These are phyloP conservation scores for Apophysomyces variabilis DNA, from an alignment of 371 early-diverging fungal species.

Conservation along the genomic window DNA sequence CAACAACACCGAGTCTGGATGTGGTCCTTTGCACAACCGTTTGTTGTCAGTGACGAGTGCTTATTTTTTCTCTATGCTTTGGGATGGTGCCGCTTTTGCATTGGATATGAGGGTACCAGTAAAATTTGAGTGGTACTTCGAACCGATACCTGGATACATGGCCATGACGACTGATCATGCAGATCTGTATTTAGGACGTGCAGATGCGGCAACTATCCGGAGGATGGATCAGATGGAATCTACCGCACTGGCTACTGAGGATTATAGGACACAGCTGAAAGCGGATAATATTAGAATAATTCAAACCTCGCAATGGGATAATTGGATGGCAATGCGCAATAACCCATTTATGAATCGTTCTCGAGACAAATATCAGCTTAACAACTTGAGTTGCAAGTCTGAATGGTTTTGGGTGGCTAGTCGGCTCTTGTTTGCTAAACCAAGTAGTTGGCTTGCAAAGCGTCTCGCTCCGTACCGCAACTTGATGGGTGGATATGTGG, in stretches of 20 bases:
- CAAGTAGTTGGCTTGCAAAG: constrained; percentile 28
- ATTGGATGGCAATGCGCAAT: constrained; percentile 17
- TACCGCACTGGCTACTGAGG: constrained; percentile 14
- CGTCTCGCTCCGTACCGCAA: constrained; percentile 35
- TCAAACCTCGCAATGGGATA: constrained; percentile 12
- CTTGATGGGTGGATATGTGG: constrained; percentile 42
- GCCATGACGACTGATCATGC: constrained; percentile 37
- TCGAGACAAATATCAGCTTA: constrained; percentile 38
- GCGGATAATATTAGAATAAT: constrained; percentile 11
- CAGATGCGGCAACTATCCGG: constrained; percentile 14
- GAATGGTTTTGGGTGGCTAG: constrained; percentile 46
- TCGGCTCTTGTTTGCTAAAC: constrained; percentile 40
- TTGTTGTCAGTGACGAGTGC: constrained; percentile 32
- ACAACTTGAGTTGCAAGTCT: constrained; percentile 23
- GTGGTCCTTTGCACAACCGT: constrained; percentile 41
- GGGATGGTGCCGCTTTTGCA: constrained; percentile 46
- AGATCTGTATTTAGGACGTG: constrained; percentile 28
- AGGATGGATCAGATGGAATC: constrained; percentile 16
- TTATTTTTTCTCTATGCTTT: constrained; percentile 47
- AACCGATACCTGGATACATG: constrained; percentile 35
- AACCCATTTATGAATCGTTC: constrained; percentile 26
- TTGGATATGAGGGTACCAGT: constrained; percentile 38
- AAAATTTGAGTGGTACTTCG: constrained; percentile 43
- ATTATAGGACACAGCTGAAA: constrained; percentile 16
- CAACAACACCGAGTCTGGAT: constrained; percentile 10